These are phyloP conservation scores for Aureobasidium sp. DNA, from an alignment of 2,329 filamentous ascomycete species.

Conservation along the genomic window DNA sequence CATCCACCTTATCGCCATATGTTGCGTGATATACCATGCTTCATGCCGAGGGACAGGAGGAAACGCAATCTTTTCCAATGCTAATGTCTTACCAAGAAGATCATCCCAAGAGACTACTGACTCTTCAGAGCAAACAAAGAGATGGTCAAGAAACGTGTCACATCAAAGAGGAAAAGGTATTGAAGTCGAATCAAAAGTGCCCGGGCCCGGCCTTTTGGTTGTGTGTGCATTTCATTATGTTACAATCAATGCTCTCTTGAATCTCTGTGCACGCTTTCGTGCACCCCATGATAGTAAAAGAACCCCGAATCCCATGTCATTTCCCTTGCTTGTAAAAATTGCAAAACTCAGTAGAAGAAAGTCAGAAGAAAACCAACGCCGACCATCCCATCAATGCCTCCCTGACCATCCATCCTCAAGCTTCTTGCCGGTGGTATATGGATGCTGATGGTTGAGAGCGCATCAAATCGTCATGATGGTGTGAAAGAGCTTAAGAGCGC, in stretches of 20 bases:
- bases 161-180: constrained; percentile 1
- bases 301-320: constrained; percentile 21
- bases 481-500: constrained; percentile 40
- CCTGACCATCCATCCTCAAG: constrained; percentile 15
- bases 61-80: too few relatives aligned
- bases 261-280: constrained; percentile 26
- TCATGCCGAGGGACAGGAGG: background rate
- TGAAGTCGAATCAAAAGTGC: constrained; percentile 10
- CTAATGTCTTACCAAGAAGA: too few relatives aligned
- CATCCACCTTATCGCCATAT: background rate
- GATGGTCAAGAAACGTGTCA: background rate
- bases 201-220: constrained; percentile 9
- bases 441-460: constrained; percentile 13
- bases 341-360: constrained; percentile 17
- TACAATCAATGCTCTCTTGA: constrained; percentile 30
- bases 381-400: constrained; percentile 19
- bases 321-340: constrained; percentile 15
- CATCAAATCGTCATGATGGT: constrained; percentile 22
- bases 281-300: constrained; percentile 20
- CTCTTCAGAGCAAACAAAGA: too few relatives aligned
- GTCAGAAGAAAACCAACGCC: constrained; percentile 17
- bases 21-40: constrained; percentile 8
- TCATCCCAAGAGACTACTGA: too few relatives aligned
- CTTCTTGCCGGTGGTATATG: constrained; percentile 17
- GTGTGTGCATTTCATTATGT: constrained; percentile 29